phyloP scores from a whole-genome alignment of 2,329 filamentous ascomycete genomes.

The Neoarthrinium moseri region DNA sequence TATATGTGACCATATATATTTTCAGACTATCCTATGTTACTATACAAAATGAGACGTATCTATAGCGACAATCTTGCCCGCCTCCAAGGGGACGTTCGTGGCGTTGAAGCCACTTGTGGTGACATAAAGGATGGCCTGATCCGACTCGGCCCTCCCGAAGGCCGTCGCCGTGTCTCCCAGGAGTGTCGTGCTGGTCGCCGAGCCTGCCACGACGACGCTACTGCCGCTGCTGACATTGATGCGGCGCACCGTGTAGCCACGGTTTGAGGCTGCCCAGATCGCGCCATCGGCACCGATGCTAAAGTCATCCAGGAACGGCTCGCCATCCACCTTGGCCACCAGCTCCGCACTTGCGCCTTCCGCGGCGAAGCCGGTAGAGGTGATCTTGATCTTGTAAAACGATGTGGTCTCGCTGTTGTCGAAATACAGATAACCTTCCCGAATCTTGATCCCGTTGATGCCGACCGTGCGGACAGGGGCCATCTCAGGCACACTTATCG shows the following conservation, averaged over 20 bases:
- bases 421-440: conserved; percentile 24
- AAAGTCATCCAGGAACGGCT: conserved; percentile 7
- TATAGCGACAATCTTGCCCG: conserved; percentile 6
- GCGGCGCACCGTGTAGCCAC: not conserved
- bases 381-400: conserved; percentile 18
- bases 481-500: conserved; percentile 21
- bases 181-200: not conserved
- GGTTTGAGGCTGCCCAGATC: conserved; percentile 1
- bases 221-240: not conserved
- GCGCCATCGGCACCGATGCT: not conserved
- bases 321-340: not conserved
- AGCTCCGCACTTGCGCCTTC: conserved; percentile 4
- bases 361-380: conserved; percentile 12
- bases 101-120: not conserved
- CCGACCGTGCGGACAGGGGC: conserved; percentile 18
- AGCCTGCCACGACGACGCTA: conserved; percentile 1
- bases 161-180: conserved; percentile 2
- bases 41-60: not conserved
- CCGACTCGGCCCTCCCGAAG: not conserved
- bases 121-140: conserved; percentile 1
- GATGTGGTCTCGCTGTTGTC: conserved; percentile 18
- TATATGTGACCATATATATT: no score
- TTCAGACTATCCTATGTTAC: conserved; percentile 1
- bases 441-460: conserved; percentile 26
- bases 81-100: not conserved